Evolutionary conservation across 257 asterid genomes (phyloP).

Genomic region (Ballota nigra): DNA sequence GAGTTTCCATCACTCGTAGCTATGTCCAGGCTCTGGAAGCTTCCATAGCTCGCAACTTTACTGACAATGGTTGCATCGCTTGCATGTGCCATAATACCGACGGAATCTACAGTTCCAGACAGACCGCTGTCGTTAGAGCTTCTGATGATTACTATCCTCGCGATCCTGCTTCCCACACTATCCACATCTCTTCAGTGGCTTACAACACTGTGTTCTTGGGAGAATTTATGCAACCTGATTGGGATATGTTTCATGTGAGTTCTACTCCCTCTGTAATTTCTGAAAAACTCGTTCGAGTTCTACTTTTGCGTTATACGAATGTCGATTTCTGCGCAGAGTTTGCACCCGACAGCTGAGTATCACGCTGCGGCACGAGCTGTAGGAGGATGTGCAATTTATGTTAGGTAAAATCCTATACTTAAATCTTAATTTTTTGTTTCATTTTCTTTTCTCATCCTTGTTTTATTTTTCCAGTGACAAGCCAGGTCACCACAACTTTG

Average conservation of each 20-base stretch:
- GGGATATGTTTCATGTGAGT: slow-evolving; percentile 95
- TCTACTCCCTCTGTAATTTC: neutral
- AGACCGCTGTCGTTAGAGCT: slow-evolving; percentile 84
- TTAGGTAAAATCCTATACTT: slow-evolving; percentile 48
- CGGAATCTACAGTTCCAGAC: slow-evolving; percentile 76
- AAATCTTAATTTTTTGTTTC: neutral
- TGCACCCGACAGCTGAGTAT: slow-evolving; percentile 82
- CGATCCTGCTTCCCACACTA: slow-evolving; percentile 94
- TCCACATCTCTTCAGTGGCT: slow-evolving; percentile 86
- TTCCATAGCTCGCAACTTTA: slow-evolving; percentile 73
- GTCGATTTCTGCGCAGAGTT: slow-evolving; percentile 47
- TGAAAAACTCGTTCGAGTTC: neutral
- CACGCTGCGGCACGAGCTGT: slow-evolving; percentile 95
- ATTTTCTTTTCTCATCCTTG: neutral
- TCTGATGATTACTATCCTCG: slow-evolving; percentile 93
- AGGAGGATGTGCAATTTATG: slow-evolving; percentile 72
- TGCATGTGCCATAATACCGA: slow-evolving; percentile 99
- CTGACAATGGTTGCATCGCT: slow-evolving; percentile 85
- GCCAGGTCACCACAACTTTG: slow-evolving; percentile 88
- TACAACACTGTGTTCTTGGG: slow-evolving; percentile 83
- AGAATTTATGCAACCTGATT: slow-evolving; percentile 91
- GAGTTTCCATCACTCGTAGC: slow-evolving; percentile 90
- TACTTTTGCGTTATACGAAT: neutral
- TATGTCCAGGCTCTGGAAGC: slow-evolving; percentile 93
- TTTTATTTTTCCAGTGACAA: slow-evolving; percentile 54